Evolutionary conservation across 225 moss, liverwort and hornwort species (phyloP).

Genomic region (Lunularia cruciata): DNA sequence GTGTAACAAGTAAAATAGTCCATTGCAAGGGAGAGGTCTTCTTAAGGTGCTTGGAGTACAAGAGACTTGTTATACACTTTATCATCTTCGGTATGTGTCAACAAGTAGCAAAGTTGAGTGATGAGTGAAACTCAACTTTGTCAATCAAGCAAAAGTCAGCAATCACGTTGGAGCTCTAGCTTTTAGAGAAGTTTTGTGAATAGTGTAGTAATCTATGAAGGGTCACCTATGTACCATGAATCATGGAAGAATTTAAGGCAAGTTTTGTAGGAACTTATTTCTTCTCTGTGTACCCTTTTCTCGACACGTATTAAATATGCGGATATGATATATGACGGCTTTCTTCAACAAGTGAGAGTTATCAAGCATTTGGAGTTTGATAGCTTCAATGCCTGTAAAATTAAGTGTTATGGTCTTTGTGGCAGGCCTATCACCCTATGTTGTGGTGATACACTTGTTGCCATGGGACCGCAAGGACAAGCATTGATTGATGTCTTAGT

Average conservation of each 20-base stretch:
- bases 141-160: conserved; percentile 7
- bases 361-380: too few species aligned
- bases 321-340: neutral
- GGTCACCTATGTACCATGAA: conserved; percentile 7
- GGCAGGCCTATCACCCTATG: neutral
- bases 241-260: neutral
- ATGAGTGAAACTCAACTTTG: neutral
- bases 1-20: neutral
- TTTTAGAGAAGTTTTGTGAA: conserved; percentile 19
- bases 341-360: too few species aligned
- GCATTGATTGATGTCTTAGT: conserved; percentile 43
- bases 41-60: neutral
- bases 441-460: conserved; percentile 9
- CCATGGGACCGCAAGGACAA: conserved; percentile 64
- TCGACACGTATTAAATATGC: neutral
- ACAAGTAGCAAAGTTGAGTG: conserved; percentile 1
- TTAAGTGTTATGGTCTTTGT: conserved; percentile 21
- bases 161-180: conserved; percentile 8
- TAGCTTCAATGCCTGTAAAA: conserved; percentile 18
- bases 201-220: conserved; percentile 6
- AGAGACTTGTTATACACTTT: neutral
- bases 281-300: neutral
- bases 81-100: neutral
- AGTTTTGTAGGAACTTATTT: neutral
- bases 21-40: neutral